Evolutionary conservation across 768 basidiomycete species (phyloP).

Genomic region (Lactarius deliciosus): DNA sequence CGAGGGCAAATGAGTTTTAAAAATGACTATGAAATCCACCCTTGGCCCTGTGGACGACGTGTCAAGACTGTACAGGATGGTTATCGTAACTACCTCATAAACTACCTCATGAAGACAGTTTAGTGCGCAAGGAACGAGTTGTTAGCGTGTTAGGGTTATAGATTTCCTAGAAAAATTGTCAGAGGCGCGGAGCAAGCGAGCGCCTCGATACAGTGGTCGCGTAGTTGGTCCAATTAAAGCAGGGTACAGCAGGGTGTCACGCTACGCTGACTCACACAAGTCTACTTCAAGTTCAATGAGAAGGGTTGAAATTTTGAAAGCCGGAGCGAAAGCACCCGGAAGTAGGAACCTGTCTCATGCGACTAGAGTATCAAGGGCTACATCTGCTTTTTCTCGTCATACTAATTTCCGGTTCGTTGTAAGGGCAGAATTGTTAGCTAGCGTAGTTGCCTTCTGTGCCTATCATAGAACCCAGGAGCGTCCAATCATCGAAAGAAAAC

Average conservation of each 20-base stretch:
- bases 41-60: neutral
- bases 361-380: slow-evolving; percentile 3
- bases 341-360: neutral
- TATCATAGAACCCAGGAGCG: neutral
- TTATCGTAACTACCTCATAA: neutral
- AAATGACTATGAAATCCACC: neutral
- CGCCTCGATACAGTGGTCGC: slow-evolving; percentile 7
- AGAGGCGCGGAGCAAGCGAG: slow-evolving; percentile 22
- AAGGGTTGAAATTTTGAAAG: neutral
- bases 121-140: neutral
- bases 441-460: neutral
- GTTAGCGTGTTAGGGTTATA: neutral
- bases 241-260: neutral
- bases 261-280: neutral
- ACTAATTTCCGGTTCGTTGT: neutral
- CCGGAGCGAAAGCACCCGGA: neutral
- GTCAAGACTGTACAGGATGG: no score
- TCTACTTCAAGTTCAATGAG: no score
- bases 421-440: neutral
- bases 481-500: neutral
- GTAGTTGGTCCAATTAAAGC: neutral
- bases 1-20: neutral
- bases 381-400: neutral
- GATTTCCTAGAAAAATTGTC: neutral
- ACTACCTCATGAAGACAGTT: neutral